Conservation (phyloP, 441 rosid species). For the Populus trichocarpa region DNA sequence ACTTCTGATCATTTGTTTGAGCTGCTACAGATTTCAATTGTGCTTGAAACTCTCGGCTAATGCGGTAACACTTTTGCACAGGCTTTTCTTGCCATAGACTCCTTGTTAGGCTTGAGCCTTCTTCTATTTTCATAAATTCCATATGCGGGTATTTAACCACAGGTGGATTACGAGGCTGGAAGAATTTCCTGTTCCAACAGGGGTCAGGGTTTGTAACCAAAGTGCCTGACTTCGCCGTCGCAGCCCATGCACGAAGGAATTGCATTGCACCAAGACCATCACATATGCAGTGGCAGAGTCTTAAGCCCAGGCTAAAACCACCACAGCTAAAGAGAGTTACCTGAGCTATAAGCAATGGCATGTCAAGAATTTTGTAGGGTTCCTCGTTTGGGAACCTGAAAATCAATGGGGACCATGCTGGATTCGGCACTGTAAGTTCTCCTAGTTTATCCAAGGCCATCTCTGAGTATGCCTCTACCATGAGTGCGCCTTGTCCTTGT, state of each 20-base stretch:
- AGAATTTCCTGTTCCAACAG: constrained; percentile 68
- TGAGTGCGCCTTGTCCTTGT: constrained; percentile 60
- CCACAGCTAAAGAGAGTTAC: constrained; percentile 76
- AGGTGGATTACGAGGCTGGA: constrained; percentile 73
- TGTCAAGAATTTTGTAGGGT: constrained; percentile 65
- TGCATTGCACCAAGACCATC: constrained; percentile 97
- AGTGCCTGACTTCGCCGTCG: constrained; percentile 53
- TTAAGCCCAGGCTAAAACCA: constrained; percentile 77
- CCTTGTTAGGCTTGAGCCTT: constrained; percentile 61
- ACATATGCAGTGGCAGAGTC: constrained; percentile 85
- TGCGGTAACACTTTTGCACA: constrained; percentile 64
- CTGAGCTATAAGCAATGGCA: constrained; percentile 83
- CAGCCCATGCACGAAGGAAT: constrained; percentile 76
- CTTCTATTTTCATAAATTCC: constrained; percentile 71
- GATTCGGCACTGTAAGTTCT: constrained; percentile 81
- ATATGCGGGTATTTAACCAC: constrained; percentile 51
- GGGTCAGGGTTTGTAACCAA: constrained; percentile 57
- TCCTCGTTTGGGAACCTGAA: constrained; percentile 62
- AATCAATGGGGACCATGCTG: constrained; percentile 78
- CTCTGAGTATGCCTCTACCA: constrained; percentile 66
- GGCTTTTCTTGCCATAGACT: constrained; percentile 66
- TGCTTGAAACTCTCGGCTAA: constrained; percentile 64
- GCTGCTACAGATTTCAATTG: constrained; percentile 50
- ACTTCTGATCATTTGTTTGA: constrained; percentile 33
- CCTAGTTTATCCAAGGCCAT: constrained; percentile 60